Evolutionary conservation across 1,284 basidiomycete species (phyloP), one percentile per base, ranked within the genome.

Genomic region (Sphaerobolus stellatus): DNA sequence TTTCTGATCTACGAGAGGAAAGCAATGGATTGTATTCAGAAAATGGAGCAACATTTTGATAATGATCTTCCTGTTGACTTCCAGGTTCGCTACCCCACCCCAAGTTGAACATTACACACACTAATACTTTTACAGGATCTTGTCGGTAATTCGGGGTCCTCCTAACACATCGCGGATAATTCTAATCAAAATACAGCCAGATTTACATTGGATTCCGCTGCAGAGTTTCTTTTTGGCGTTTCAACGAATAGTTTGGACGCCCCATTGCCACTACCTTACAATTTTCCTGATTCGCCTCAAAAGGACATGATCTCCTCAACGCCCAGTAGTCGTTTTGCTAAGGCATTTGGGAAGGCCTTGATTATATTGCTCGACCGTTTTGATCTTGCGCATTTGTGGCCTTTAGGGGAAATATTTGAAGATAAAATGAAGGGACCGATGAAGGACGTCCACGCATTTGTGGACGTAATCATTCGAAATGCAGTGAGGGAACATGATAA

Each of bases 191-290:
- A 27, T 22, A 4, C 7, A 54, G 68, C 64, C 59, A 78, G 79
- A 5, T 82, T 82, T 63, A 81, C 81, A 0, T 73, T 83, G 28
- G 81, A 83, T 62, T 74, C 78, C 1, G 78, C 79, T 0, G 71
- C 77, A 0, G 74, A 80, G 47, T 82, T 80, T 61, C 53, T 54
- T 30, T 38, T 54, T 16, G 53, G 53, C 11, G 31, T 36, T 18
- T 54, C 53, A 9, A 30, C 49, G 13, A 48, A 54, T 30, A 48
- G 46, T 14, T 25, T 54, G 7, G 38, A 54, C 24, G 22, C 34
- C 11, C 36, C 34, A 22, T 47, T 54, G 16, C 45, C 72, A 81
- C 8, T 80, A 79, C 54, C 75, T 74, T n/a, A 68, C 67, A 7
- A 64, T 69, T 22, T 50, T 76, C 69, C 60, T 29, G 62, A 70